phyloP scores from a whole-genome alignment of 2,329 filamentous ascomycete species.

The Alternaria sp. region DNA sequence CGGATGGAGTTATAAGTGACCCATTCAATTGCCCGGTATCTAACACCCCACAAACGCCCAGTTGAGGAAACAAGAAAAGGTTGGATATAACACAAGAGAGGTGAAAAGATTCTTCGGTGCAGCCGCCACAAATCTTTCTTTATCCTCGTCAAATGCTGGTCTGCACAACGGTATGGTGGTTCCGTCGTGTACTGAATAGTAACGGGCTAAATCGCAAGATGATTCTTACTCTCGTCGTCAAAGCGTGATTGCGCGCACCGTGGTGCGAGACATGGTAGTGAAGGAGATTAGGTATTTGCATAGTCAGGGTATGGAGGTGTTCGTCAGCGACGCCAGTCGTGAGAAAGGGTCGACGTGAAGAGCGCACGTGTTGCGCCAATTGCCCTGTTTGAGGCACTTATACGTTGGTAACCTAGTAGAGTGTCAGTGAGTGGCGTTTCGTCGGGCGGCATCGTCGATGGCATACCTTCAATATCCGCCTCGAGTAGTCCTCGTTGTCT shows the following conservation, averaged over 20 bases:
- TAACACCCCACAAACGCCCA: conserved; percentile 21
- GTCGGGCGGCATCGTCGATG: not conserved
- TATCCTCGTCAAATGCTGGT: conserved; percentile 12
- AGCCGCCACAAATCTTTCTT: conserved; percentile 6
- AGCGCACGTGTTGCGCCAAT: conserved; percentile 5
- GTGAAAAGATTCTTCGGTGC: not conserved
- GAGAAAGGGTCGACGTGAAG: conserved; percentile 9
- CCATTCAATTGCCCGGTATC: conserved; percentile 27
- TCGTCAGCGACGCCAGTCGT: conserved; percentile 14
- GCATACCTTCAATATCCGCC: conserved; percentile 88
- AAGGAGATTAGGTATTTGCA: conserved; percentile 26
- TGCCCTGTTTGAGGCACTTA: conserved; percentile 23
- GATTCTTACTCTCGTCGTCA: conserved; percentile 41
- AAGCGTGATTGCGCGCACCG: conserved; percentile 38
- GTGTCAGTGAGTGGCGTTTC: conserved; percentile 14
- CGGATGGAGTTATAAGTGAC: conserved; percentile 13
- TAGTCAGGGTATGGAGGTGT: conserved; percentile 15
- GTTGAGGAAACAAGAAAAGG: conserved; percentile 4
- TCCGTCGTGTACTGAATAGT: conserved; percentile 21
- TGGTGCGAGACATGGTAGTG: conserved; percentile 25
- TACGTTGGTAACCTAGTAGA: conserved; percentile 45
- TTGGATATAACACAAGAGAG: conserved; percentile 15
- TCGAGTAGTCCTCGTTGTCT: conserved; percentile 95
- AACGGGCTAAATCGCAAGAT: conserved; percentile 33
- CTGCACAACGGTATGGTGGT: conserved; percentile 9